phyloP scores from a whole-genome alignment of 768 basidiomycete species.

The Leccinum imitatum region DNA sequence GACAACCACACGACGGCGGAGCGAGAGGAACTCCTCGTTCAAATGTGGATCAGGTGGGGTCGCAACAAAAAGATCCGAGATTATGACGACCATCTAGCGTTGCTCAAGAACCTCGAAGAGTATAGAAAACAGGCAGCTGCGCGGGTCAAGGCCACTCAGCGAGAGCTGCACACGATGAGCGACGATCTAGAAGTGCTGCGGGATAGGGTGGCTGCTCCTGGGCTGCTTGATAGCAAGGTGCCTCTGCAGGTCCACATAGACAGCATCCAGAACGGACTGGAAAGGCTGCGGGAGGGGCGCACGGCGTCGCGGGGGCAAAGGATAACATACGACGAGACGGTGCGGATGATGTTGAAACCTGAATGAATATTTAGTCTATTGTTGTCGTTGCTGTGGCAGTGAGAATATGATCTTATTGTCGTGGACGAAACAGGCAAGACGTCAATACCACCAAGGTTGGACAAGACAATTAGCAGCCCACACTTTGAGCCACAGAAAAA shows the following conservation, averaged over 20 bases:
- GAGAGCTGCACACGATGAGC: conserved; percentile 60
- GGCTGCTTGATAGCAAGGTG: conserved; percentile 55
- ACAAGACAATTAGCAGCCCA: conserved; percentile 25
- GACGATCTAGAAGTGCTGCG: conserved; percentile 77
- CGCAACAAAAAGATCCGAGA: conserved; percentile 52
- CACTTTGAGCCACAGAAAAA: conserved; percentile 11
- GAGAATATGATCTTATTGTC: not conserved
- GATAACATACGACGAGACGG: conserved; percentile 39
- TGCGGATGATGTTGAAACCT: conserved; percentile 24
- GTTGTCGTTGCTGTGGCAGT: not conserved
- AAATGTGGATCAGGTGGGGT: conserved; percentile 70
- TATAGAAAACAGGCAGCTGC: conserved; percentile 62
- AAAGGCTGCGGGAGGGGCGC: conserved; percentile 54
- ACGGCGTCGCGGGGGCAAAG: conserved; percentile 48
- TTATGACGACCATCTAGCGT: conserved; percentile 48
- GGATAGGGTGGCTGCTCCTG: conserved; percentile 68
- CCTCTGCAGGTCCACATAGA: conserved; percentile 75
- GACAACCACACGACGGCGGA: conserved; percentile 44
- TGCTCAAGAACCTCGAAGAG: conserved; percentile 53
- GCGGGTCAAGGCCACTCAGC: conserved; percentile 66
- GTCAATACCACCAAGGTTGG: not conserved
- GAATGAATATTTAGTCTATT: conserved; percentile 1
- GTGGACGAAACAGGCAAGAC: conserved; percentile 23
- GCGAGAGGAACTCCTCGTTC: conserved; percentile 54
- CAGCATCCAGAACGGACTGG: conserved; percentile 64